Base-by-base conservation (phyloP, 2,329 filamentous ascomycete genomes). In the Aurifilum marmelostoma region DNA sequence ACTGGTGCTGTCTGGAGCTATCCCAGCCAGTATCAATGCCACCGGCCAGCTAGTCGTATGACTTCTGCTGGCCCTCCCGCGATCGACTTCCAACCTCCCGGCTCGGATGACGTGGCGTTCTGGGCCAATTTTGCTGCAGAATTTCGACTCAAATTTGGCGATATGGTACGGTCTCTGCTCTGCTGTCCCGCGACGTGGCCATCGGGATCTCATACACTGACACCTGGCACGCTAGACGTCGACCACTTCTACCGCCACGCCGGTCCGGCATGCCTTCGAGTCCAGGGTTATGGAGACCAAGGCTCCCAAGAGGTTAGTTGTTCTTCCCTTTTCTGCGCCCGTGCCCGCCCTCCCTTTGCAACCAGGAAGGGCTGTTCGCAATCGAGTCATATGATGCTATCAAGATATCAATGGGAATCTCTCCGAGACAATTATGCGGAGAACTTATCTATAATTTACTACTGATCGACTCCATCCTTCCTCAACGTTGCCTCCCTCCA, bases 381-480 rank as follows among this genome's bases (percentile, higher is more conserved):
- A 56, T 59, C 43, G 76, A 74, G 79, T 76, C 75, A 83, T 75
- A 84, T 89, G 85, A 97, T 97, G 94, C 97, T 92, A 68, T 84
- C 86, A 83, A 83, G 83, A 86, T 90, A 90, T 92, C 91, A 97
- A 97, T 99, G 96, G 96, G 96, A 99, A 99, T 99, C 96, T 99
- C 97, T 99, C 96, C 92, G 93, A 98, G 92, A 87, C 86, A 88
- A 84, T 83, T 82, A 87, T 99, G 96, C 92, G 91, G 96, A 99
- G 89, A 93, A 89, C 81, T 85, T 83, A 71, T 71, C 69, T 85
- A 90, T 92, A 90, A 92, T 89, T 90, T 89, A 91, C 92, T 89
- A 89, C 83, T 87, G 86, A 89, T 89, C 91, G 89, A 91, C 81
- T 71, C 72, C 77, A 73, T 76, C 74, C 75, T 73, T 72, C 72